Percentiles rank a stretch among this genome's conserved stretches.
phyloP scores from a whole-genome alignment of 805 yeast genomes.

The Starmerella tilneyi region DNA sequence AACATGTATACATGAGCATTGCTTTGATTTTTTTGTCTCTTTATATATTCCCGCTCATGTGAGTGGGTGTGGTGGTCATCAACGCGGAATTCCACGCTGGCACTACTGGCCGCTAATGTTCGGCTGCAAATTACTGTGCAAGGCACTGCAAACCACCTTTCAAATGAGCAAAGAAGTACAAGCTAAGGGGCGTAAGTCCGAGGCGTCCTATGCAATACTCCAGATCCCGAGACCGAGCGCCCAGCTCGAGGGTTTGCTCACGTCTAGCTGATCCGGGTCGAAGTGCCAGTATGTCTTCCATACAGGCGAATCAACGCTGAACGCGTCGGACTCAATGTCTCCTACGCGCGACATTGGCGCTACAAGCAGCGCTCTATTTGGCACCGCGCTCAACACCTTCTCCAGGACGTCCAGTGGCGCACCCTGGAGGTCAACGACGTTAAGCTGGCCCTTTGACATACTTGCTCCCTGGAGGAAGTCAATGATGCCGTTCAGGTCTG shows the following conservation, averaged over 20 bases:
- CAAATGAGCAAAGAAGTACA: neutral
- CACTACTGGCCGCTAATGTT: neutral
- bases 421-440: slow-evolving; percentile 44
- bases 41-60: too few relatives aligned
- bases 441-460: slow-evolving; percentile 3
- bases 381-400: slow-evolving; percentile 20
- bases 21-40: too few relatives aligned
- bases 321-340: neutral
- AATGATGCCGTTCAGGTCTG: neutral
- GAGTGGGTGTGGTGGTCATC: too few relatives aligned
- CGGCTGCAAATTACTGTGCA: neutral
- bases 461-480: neutral
- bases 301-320: slow-evolving; percentile 4
- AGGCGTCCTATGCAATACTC: neutral
- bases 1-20: too few relatives aligned
- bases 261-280: slow-evolving; percentile 10
- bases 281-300: slow-evolving; percentile 25
- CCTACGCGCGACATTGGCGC: slow-evolving; percentile 1
- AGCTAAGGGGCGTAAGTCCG: too few relatives aligned
- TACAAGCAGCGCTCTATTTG: neutral
- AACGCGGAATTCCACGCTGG: too few relatives aligned
- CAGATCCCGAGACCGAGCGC: slow-evolving; percentile 15
- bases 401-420: slow-evolving; percentile 29
- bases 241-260: neutral
- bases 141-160: too few relatives aligned